Percentiles rank a stretch among this genome's conserved stretches.
Evolutionary conservation across 139 green algal genomes (phyloP).

Genomic region (Chlorella sp.): DNA sequence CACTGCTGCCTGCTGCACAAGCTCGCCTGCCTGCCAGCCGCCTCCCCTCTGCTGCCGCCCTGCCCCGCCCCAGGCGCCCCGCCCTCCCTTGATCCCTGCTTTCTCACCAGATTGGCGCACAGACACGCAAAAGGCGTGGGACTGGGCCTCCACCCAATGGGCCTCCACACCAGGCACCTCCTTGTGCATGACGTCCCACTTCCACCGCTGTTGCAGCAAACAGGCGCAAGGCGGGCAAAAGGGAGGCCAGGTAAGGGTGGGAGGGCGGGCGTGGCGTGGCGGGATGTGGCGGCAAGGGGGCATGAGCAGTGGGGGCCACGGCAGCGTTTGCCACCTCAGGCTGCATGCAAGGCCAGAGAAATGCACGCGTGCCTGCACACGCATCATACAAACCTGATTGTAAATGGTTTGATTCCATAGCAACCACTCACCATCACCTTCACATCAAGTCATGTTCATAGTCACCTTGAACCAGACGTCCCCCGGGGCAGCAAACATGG

Average conservation of each 20-base stretch:
- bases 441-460: not conserved
- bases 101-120: slow-evolving; percentile 4
- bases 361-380: not conserved
- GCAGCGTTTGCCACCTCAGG: no score
- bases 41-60: not conserved
- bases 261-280: not conserved
- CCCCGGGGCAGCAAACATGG: not conserved
- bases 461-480: slow-evolving; percentile 30
- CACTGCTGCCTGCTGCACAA: not conserved
- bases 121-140: slow-evolving; percentile 28
- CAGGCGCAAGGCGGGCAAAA: not conserved
- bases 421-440: no score
- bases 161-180: slow-evolving; percentile 17
- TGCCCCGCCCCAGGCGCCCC: not conserved
- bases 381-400: no score
- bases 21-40: no score
- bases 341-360: not conserved
- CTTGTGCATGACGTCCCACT: slow-evolving; percentile 14
- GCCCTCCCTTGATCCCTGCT: not conserved
- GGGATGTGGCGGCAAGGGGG: not conserved
- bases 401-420: no score
- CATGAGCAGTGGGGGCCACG: not conserved
- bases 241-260: not conserved
- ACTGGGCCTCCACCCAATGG: slow-evolving; percentile 11
- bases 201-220: not conserved